A percentile compares a stretch with the other conserved stretches of the same genome.
These are phyloP conservation scores for Coemansia sp. DNA, from an alignment of 192 early-diverging fungal species.

Conservation along the genomic window DNA sequence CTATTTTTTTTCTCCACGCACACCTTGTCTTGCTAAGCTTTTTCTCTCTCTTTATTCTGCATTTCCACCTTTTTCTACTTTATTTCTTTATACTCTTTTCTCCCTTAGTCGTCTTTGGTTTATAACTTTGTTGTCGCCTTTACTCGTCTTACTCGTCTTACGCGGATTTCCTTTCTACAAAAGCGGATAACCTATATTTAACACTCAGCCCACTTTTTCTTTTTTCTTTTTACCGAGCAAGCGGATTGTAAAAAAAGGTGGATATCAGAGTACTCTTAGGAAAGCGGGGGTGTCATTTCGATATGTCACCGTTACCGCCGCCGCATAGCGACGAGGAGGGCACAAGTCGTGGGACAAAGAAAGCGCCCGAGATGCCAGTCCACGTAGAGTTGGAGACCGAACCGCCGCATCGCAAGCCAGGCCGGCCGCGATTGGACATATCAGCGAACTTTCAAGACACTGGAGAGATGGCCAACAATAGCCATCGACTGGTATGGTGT, in stretches of 20 bases:
- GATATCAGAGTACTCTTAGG: slow-evolving; percentile 47
- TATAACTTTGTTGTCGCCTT: background rate
- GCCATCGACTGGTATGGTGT: slow-evolving; percentile 58
- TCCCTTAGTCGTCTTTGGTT: background rate
- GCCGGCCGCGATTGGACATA: slow-evolving; percentile 55
- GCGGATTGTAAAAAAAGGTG: slow-evolving; percentile 29
- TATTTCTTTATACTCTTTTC: background rate
- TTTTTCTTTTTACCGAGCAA: background rate
- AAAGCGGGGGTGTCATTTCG: slow-evolving; percentile 10
- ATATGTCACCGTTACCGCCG: slow-evolving; percentile 2
- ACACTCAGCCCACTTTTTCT: slow-evolving; percentile 4
- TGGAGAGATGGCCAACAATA: slow-evolving; percentile 59
- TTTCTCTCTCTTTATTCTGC: slow-evolving; percentile 5
- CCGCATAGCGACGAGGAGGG: slow-evolving; percentile 7
- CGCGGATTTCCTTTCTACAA: background rate
- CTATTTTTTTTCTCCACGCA: background rate
- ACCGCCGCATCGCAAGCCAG: slow-evolving; percentile 54
- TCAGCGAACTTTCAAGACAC: slow-evolving; percentile 59
- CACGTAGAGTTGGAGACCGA: slow-evolving; percentile 48
- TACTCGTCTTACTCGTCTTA: background rate
- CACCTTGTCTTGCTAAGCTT: background rate
- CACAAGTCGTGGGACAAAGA: background rate
- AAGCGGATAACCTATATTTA: slow-evolving; percentile 12
- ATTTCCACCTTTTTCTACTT: slow-evolving; percentile 5
- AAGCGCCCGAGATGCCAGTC: slow-evolving; percentile 6